Percentiles rank a stretch among this genome's conserved stretches.
phyloP scores from a whole-genome alignment of 768 basidiomycete genomes.

The Candolleomyces aberdarensis region DNA sequence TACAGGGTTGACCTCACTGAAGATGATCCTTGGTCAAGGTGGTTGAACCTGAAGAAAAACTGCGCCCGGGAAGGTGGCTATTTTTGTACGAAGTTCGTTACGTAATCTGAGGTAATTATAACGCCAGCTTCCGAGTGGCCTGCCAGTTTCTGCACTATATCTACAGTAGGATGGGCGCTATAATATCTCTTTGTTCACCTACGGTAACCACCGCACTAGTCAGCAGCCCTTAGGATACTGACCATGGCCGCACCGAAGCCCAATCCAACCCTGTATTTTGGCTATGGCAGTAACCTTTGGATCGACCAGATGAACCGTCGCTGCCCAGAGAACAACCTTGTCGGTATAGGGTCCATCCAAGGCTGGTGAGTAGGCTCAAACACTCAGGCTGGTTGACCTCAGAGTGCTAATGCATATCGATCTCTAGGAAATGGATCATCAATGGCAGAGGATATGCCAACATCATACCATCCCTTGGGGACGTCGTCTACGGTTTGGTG shows the following conservation, averaged over 20 bases:
- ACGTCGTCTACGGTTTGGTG: constrained; percentile 41
- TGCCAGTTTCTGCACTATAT: no score
- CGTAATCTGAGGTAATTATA: not conserved
- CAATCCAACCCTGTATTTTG: constrained; percentile 36
- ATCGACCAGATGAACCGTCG: constrained; percentile 45
- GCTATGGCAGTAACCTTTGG: constrained; percentile 52
- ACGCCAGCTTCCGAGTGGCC: no score
- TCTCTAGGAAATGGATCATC: constrained; percentile 47
- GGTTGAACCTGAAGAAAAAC: constrained; percentile 1
- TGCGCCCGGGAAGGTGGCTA: not conserved
- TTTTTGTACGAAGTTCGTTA: not conserved
- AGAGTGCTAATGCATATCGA: not conserved
- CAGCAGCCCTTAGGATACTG: not conserved
- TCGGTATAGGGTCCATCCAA: constrained; percentile 37
- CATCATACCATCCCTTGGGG: constrained; percentile 36
- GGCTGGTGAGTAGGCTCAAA: constrained; percentile 33
- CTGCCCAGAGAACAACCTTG: constrained; percentile 39
- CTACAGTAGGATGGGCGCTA: not conserved
- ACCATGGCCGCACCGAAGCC: not conserved
- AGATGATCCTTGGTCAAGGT: constrained; percentile 77
- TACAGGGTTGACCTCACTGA: constrained; percentile 69
- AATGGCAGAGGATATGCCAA: constrained; percentile 42
- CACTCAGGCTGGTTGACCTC: not conserved
- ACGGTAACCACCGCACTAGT: not conserved
- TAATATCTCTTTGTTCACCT: not conserved